Evolutionary conservation across 805 yeast genomes (phyloP).

Genomic region (Wickerhamomyces queroliae): DNA sequence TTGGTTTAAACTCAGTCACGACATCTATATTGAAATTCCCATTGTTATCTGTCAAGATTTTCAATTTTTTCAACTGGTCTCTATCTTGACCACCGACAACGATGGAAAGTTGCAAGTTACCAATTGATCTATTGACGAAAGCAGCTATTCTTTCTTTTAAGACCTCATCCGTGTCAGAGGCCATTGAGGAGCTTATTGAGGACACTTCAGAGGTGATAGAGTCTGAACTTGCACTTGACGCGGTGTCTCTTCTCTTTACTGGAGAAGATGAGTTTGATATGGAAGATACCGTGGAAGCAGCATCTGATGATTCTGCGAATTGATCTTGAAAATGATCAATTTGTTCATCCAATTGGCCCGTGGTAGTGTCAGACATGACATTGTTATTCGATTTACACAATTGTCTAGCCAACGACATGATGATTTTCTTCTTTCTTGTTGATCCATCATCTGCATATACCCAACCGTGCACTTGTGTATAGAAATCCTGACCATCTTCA

Average conservation of each 20-base stretch:
- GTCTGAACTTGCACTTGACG: constrained; percentile 6
- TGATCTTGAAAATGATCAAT: constrained; percentile 21
- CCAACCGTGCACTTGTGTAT: constrained; percentile 69
- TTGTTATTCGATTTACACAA: constrained; percentile 38
- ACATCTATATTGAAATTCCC: constrained; percentile 62
- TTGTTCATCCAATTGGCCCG: constrained; percentile 31
- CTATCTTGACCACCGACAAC: constrained; percentile 47
- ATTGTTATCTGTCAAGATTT: constrained; percentile 49
- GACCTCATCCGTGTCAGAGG: constrained; percentile 34
- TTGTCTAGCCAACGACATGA: constrained; percentile 65
- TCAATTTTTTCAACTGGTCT: constrained; percentile 25
- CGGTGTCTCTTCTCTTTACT: constrained; percentile 5
- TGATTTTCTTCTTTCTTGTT: constrained; percentile 63
- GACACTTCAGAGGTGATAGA: background rate
- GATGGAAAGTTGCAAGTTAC: constrained; percentile 48
- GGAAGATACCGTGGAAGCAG: constrained; percentile 16
- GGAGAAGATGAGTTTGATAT: background rate
- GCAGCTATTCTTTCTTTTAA: constrained; percentile 63
- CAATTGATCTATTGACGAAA: constrained; percentile 63
- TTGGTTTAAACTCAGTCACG: constrained; percentile 54
- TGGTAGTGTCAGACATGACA: constrained; percentile 17
- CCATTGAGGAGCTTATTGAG: background rate
- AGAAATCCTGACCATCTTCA: constrained; percentile 30
- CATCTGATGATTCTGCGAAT: constrained; percentile 17
- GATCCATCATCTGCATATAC: constrained; percentile 61